phyloP scores from a whole-genome alignment of 1,139 yeast species.

The Debaryomyces robertsiae region DNA sequence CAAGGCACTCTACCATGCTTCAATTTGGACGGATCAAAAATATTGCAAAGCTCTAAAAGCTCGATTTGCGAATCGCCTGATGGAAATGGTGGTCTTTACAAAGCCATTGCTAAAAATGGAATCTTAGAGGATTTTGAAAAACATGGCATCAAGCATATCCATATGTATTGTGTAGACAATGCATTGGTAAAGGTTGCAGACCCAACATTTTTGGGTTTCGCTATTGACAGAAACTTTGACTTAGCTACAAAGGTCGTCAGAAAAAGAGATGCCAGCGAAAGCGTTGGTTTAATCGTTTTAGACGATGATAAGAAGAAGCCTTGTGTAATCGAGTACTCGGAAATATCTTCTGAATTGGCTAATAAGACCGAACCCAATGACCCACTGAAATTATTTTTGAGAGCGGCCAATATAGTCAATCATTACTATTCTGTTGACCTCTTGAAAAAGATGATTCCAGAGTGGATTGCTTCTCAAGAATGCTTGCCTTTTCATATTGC shows the following conservation, averaged over 20 bases:
- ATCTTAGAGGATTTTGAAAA: slow-evolving; percentile 65
- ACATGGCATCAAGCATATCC: slow-evolving; percentile 85
- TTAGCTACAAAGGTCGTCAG: slow-evolving; percentile 95
- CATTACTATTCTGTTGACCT: slow-evolving; percentile 88
- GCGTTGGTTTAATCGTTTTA: slow-evolving; percentile 88
- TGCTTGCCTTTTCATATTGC: slow-evolving; percentile 92
- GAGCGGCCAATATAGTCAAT: slow-evolving; percentile 97
- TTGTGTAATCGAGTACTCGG: slow-evolving; percentile 94
- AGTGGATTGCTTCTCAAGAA: slow-evolving; percentile 69
- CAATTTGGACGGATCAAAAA: slow-evolving; percentile 65
- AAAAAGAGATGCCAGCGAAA: slow-evolving; percentile 83
- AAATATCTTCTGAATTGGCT: slow-evolving; percentile 75
- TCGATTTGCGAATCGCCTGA: slow-evolving; percentile 87
- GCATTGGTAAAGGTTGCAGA: slow-evolving; percentile 92
- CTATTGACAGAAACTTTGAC: slow-evolving; percentile 64
- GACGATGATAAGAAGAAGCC: slow-evolving; percentile 65
- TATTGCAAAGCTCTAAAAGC: slow-evolving; percentile 59
- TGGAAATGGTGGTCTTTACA: slow-evolving; percentile 97
- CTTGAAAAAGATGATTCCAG: slow-evolving; percentile 57
- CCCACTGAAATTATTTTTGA: slow-evolving; percentile 59
- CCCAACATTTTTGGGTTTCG: slow-evolving; percentile 88
- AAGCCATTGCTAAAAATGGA: slow-evolving; percentile 69
- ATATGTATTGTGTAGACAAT: slow-evolving; percentile 97
- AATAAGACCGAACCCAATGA: slow-evolving; percentile 55
- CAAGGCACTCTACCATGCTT: slow-evolving; percentile 97